phyloP scores from a whole-genome alignment of 495 filamentous ascomycete genomes.

The Aspergillus affinis region DNA sequence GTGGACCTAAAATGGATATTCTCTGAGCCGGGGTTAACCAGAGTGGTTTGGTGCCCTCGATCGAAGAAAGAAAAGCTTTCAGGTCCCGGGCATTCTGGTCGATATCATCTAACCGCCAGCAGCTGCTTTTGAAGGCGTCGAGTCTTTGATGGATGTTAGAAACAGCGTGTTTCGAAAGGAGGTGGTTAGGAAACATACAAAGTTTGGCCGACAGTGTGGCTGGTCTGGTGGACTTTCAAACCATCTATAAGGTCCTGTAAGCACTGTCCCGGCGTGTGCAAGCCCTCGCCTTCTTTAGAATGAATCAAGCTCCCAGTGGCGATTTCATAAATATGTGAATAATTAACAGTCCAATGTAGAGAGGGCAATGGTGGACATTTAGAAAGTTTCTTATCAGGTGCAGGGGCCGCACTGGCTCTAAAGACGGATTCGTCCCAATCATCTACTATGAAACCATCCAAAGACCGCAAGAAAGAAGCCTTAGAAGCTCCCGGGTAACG shows the following conservation, averaged over 20 bases:
- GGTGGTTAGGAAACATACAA: slow-evolving; percentile 17
- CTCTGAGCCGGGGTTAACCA: neutral
- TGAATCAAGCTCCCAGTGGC: slow-evolving; percentile 16
- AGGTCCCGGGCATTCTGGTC: slow-evolving; percentile 34
- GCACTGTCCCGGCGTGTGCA: slow-evolving; percentile 6
- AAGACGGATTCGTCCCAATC: slow-evolving; percentile 37
- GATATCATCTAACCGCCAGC: slow-evolving; percentile 30
- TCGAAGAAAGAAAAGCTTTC: slow-evolving; percentile 22
- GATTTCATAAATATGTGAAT: slow-evolving; percentile 30
- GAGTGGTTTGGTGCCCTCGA: slow-evolving; percentile 6
- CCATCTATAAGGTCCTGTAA: slow-evolving; percentile 22
- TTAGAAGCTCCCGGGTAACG: slow-evolving; percentile 14
- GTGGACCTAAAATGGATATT: neutral
- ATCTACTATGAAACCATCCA: slow-evolving; percentile 37
- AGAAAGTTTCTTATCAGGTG: slow-evolving; percentile 9
- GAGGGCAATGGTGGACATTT: slow-evolving; percentile 13
- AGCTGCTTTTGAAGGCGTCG: slow-evolving; percentile 27
- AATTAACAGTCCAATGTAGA: slow-evolving; percentile 34
- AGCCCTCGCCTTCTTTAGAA: slow-evolving; percentile 3
- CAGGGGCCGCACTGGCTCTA: neutral
- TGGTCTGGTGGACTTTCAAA: slow-evolving; percentile 10
- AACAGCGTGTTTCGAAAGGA: neutral
- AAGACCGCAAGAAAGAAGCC: slow-evolving; percentile 5
- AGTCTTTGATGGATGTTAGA: slow-evolving; percentile 18
- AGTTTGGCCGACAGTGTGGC: slow-evolving; percentile 21